phyloP scores from a whole-genome alignment of 75 land plant species.

The Larix kaempferi region DNA sequence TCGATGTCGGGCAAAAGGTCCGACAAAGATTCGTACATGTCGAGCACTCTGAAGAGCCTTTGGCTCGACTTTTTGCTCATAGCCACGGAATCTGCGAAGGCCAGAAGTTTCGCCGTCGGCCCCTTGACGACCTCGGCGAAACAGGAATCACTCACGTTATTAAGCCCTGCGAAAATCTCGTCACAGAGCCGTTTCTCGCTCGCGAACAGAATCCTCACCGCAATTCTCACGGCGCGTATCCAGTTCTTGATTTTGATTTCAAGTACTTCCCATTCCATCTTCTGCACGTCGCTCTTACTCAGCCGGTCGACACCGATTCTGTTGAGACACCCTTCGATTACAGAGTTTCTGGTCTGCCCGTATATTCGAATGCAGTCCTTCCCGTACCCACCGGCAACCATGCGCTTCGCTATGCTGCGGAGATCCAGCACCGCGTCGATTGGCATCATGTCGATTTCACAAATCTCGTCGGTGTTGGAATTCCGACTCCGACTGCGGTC shows the following conservation, averaged over 20 bases:
- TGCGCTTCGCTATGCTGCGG: conserved; percentile 32
- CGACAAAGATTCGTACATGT: conserved; percentile 54
- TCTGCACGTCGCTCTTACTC: conserved; percentile 58
- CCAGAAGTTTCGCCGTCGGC: conserved; percentile 50
- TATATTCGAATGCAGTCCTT: conserved; percentile 54
- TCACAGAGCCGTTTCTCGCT: conserved; percentile 58
- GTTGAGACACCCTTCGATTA: conserved; percentile 55
- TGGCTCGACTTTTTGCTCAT: conserved; percentile 40
- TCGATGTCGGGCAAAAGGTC: conserved; percentile 41
- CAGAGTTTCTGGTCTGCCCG: conserved; percentile 37
- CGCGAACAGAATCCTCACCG: conserved; percentile 48
- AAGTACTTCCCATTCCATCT: conserved; percentile 46
- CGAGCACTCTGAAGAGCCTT: conserved; percentile 54
- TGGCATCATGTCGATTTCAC: conserved; percentile 23
- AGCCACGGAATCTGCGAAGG: conserved; percentile 60
- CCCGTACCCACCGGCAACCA: conserved; percentile 39
- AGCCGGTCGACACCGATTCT: conserved; percentile 54
- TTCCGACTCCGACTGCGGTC: background rate
- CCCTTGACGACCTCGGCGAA: conserved; percentile 50
- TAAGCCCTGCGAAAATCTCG: conserved; percentile 36
- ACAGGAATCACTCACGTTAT: conserved; percentile 22
- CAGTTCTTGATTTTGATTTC: conserved; percentile 51
- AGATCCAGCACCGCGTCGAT: conserved; percentile 18
- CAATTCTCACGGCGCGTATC: conserved; percentile 45
- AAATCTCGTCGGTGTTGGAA: conserved; percentile 16